Evolutionary conservation across 2,329 filamentous ascomycete species (phyloP), one percentile per base, ranked within the genome.

Genomic region (Pseudogymnoascus sp.): DNA sequence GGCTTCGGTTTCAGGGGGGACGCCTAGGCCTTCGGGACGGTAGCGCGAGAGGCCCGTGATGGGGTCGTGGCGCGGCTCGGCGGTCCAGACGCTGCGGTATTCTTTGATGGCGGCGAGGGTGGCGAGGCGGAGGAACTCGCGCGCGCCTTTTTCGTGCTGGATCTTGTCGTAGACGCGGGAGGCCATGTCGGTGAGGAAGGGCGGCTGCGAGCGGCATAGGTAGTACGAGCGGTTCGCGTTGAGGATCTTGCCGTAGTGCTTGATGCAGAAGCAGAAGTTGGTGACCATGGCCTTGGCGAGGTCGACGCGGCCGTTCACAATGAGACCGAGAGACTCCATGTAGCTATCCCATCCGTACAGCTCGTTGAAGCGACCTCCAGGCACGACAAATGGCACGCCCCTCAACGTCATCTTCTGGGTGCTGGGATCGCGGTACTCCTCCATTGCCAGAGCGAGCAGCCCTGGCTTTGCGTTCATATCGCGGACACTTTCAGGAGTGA

Each of bases 281-380:
- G 84, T 81, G 60, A 97, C 92, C 91, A 99, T 97, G 59, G 88
- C 84, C 78, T 97, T 96, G 68, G 92, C 92, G 62, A 97, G 79
- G 70, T 97, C 86, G 22, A 91, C 86, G 64, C 90, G 87, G 72
- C 94, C 90, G 72, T 93, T 91, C 69, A 91, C 85, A 64, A 97
- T 79, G 63, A 99, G 82, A 16, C 94, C 94, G 2, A 97, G 80
- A 4, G 93, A 94, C 74, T 93, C 91, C 92, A 99, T 97, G 79
- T 97, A 99, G 74, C 92, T 97, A 76, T 99, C 94, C 94, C 94
- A 99, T 55, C 93, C 93, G 73, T 99, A 99, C 22, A 99, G 78
- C 75, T 99, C 94, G 75, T 99, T 99, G 85, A 99, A 99, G 30
- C 94, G 86, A 23, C 94, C 94, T 64, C 94, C 94, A 0, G 94